Conservation (phyloP, 106 monocot genomes). For the Allium sativum region DNA sequence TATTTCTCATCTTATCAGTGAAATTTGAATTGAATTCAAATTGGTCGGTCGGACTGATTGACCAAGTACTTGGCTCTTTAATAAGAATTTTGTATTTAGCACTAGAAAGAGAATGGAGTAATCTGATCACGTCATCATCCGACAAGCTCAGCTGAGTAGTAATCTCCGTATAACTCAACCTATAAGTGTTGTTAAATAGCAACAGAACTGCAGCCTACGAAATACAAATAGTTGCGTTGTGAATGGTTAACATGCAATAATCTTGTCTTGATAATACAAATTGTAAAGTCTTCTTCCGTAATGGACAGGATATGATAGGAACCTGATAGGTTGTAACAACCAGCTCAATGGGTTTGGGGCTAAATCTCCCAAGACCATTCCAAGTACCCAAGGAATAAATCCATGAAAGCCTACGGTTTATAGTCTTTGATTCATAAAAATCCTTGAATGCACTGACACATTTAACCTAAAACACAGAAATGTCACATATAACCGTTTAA, state of each 20-base stretch:
- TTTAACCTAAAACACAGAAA: conserved; percentile 25
- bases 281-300: not conserved
- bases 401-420: conserved; percentile 58
- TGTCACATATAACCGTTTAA: too few species aligned
- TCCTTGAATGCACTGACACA: conserved; percentile 64
- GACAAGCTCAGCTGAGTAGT: conserved; percentile 43
- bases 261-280: not conserved
- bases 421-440: conserved; percentile 80
- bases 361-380: conserved; percentile 76
- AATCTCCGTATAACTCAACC: conserved; percentile 56
- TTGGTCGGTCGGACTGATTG: too few species aligned
- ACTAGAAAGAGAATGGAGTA: conserved; percentile 60
- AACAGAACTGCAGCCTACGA: conserved; percentile 37
- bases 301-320: not conserved
- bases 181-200: conserved; percentile 41
- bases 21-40: too few species aligned
- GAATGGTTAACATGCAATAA: not conserved
- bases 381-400: conserved; percentile 73
- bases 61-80: too few species aligned
- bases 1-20: too few species aligned
- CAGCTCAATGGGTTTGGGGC: conserved; percentile 49
- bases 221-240: not conserved
- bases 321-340: conserved; percentile 52
- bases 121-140: conserved; percentile 52
- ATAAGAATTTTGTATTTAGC: conserved; percentile 56